Evolutionary conservation across 148 eudicot species (phyloP).

Genomic region (Vaccinium vitisidaea): DNA sequence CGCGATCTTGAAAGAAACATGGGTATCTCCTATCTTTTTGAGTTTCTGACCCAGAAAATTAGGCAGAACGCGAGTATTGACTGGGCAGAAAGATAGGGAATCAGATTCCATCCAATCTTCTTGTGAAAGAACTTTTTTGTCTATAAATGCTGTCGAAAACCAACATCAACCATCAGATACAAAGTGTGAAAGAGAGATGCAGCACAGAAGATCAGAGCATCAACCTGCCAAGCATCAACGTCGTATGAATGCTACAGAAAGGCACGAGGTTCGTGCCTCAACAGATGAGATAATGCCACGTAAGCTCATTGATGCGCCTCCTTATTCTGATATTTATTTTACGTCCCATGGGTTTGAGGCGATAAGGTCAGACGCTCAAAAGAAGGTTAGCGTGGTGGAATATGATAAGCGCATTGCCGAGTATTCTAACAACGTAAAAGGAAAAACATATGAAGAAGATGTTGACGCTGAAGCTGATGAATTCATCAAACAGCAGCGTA

Average conservation of each 20-base stretch:
- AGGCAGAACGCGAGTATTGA: neutral
- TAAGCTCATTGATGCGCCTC: slow-evolving; percentile 5
- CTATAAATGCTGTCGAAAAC: neutral
- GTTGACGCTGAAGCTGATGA: slow-evolving; percentile 37
- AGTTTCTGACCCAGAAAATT: neutral
- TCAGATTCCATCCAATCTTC: slow-evolving; percentile 4
- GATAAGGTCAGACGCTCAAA: neutral
- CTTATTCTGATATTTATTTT: neutral
- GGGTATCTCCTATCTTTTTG: neutral
- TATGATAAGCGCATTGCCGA: neutral
- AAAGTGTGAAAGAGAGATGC: neutral
- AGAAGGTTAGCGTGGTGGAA: neutral
- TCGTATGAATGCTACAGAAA: neutral
- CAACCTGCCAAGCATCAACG: neutral
- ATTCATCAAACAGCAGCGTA: slow-evolving; percentile 28
- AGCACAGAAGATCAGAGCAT: slow-evolving; percentile 7
- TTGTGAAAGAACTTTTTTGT: neutral
- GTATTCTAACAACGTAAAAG: neutral
- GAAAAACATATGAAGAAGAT: neutral
- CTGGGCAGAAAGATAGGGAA: slow-evolving; percentile 2
- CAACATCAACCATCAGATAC: neutral
- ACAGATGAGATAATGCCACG: neutral
- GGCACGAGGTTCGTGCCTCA: neutral
- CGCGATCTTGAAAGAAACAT: neutral
- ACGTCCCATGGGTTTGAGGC: slow-evolving; percentile 1